Base-by-base conservation (phyloP, 2,329 filamentous ascomycete species). In the Parastagonospora avenae region DNA sequence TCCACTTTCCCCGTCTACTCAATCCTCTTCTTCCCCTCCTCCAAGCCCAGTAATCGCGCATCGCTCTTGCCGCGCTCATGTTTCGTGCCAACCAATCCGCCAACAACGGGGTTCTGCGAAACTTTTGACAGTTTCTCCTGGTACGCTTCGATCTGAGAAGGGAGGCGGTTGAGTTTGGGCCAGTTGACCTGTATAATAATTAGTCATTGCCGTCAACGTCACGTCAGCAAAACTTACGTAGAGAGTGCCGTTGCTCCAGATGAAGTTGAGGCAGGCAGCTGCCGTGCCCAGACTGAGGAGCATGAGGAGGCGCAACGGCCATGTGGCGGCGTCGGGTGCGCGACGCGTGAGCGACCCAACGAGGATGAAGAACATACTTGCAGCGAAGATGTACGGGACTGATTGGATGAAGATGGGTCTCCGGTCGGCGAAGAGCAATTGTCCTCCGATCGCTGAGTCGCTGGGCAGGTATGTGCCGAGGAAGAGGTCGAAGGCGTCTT, bases 21-120 rank as follows among this genome's bases (percentile, higher is more conserved):
- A 68, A 96, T 95, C 72, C 94, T 90, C 84, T 97, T 99, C 83
- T 99, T 99, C 46, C 94, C 94, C 76, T 99, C 94, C 74, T 99
- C 94, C 47, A 95, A 85, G 63, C 89, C 94, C 29, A 91, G 83
- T 63, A 95, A 87, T 55, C 91, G 82, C 37, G 89, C 88, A 59
- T 90, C 90, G 76, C 91, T 96, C 55, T 91, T 83, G 2, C 92
- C 91, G 12, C 92, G 82, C 75, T 96, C 90, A 69, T 96, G 92
- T 54, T 76, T 79, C 14, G 74, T 74, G 16, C 66, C 70, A 0
- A 95, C 82, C 54, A 96, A 83, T 11, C 84, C 77, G 2, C 94
- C 94, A 41, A 97, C 82, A 14, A 99, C 73, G 52, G 86, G 84
- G 69, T 96, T 91, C 69, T 94, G 92, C 59, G 87, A 82, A 10